Base-by-base conservation (phyloP, 176 grass and related monocot genomes). In the Poa pratensis region DNA sequence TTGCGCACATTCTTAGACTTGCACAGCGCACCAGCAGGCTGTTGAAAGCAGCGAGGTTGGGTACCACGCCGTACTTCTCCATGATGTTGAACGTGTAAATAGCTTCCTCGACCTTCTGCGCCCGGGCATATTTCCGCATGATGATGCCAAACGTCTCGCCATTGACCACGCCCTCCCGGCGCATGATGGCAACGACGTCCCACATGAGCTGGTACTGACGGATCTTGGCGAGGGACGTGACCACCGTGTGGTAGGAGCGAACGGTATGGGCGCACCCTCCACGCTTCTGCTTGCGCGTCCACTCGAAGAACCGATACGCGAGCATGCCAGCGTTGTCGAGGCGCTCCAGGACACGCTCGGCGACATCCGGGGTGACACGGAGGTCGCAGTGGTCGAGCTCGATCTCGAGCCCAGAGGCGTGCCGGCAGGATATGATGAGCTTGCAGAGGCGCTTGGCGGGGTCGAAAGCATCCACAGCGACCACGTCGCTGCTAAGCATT, bases 241-340 rank as follows among this genome's bases (percentile, higher is more conserved):
- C 70, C 85, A 92, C 90, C 77, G 87, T 89, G 80, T 98, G 93
- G 91, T 87, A 98, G 32, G 96, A 88, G 11, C 80, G 87, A 59
- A 95, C 86, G 17, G 91, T 90, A 78, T 95, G 96, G 7, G 55
- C 58, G 69, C 84, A 98, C 63, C 86, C 88, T 0, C 85, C 84
- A 0, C 84, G 79, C 77, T 82, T 86, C 79, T 93, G 89, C 84
- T 85, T 93, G 32, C 91, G 80, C 14, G 89, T 53, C 96, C 96
- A 98, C 80, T 91, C 83, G 59, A 98, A 98, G 82, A 98, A 98
- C 30, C 93, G 87, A 65, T 98, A 98, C 0, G 93, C 80, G 14
- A 98, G 83, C 96, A 98, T 95, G 14, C 96, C 96, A 5, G 93
- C 96, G 40, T 98, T 98, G 88, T 98, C 91, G 32, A 98, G 87